phyloP scores from a whole-genome alignment of 2,329 filamentous ascomycete genomes.

The Talaromyces atroroseus region DNA sequence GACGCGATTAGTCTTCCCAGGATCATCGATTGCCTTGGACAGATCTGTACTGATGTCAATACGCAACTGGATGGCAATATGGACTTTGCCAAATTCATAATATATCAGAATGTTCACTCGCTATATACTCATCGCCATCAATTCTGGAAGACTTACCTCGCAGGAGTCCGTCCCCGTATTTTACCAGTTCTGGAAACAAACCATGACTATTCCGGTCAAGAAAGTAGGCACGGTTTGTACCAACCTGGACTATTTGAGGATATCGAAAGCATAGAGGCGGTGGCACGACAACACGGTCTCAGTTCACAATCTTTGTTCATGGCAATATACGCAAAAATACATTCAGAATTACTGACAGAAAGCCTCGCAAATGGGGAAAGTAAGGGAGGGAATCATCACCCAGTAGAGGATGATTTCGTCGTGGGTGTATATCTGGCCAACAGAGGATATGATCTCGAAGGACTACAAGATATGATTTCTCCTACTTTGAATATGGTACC shows the following conservation, averaged over 20 bases:
- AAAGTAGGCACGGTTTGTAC: constrained; percentile 30
- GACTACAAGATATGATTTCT: constrained; percentile 49
- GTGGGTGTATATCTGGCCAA: constrained; percentile 84
- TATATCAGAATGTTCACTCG: constrained; percentile 25
- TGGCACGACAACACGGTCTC: constrained; percentile 51
- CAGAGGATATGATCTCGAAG: constrained; percentile 51
- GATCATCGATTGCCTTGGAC: constrained; percentile 52
- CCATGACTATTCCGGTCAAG: not conserved
- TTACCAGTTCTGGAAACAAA: not conserved
- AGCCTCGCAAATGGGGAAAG: not conserved
- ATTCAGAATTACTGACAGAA: constrained; percentile 25
- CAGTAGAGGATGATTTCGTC: constrained; percentile 41
- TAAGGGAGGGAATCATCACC: not conserved
- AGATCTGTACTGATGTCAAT: constrained; percentile 32
- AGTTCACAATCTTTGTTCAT: constrained; percentile 71
- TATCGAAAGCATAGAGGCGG: constrained; percentile 36
- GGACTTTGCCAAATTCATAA: constrained; percentile 41
- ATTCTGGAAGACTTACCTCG: constrained; percentile 44
- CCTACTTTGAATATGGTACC: constrained; percentile 79
- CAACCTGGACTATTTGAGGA: constrained; percentile 44
- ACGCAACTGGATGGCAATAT: constrained; percentile 15
- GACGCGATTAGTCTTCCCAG: constrained; percentile 72
- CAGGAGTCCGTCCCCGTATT: not conserved
- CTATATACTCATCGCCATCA: constrained; percentile 27
- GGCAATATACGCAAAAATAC: constrained; percentile 59